These are phyloP conservation scores for Saksenaea vasiformis DNA, from an alignment of 371 early-diverging fungal species.

Conservation along the genomic window DNA sequence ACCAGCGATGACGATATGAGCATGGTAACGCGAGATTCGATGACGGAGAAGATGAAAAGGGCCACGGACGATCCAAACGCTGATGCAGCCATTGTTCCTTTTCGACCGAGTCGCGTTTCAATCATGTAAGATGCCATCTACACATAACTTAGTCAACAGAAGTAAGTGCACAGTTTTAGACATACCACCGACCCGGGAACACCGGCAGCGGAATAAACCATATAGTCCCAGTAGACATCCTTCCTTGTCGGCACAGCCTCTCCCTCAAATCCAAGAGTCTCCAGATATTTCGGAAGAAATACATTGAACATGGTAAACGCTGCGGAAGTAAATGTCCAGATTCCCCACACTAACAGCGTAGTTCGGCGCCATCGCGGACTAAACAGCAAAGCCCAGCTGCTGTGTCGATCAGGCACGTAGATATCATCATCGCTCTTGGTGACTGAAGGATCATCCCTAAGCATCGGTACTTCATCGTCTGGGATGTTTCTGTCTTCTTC, in stretches of 20 bases:
- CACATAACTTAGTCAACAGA: not conserved
- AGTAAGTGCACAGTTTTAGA: not conserved
- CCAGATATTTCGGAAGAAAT: slow-evolving; percentile 76
- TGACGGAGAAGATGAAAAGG: slow-evolving; percentile 66
- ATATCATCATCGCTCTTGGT: not conserved
- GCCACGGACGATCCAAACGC: slow-evolving; percentile 71
- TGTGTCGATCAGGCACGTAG: not conserved
- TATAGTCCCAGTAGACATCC: slow-evolving; percentile 76
- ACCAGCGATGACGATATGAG: slow-evolving; percentile 67
- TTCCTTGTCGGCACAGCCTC: slow-evolving; percentile 39
- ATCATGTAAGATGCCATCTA: slow-evolving; percentile 75
- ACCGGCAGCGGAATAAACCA: slow-evolving; percentile 77
- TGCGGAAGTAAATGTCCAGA: slow-evolving; percentile 78
- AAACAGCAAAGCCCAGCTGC: slow-evolving; percentile 34
- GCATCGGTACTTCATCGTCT: slow-evolving; percentile 5
- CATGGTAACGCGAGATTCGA: slow-evolving; percentile 54
- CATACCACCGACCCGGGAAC: slow-evolving; percentile 81
- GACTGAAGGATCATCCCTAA: not conserved
- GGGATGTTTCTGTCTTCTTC: not conserved
- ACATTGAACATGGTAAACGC: slow-evolving; percentile 89
- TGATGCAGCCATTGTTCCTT: slow-evolving; percentile 80
- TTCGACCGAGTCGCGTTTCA: slow-evolving; percentile 76
- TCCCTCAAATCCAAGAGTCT: slow-evolving; percentile 52
- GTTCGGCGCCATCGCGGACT: slow-evolving; percentile 56
- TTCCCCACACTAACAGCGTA: slow-evolving; percentile 73